A percentile compares a stretch with the other conserved stretches of the same genome.
Conservation (phyloP, 805 yeast species). For the Nakazawaea sp. region DNA sequence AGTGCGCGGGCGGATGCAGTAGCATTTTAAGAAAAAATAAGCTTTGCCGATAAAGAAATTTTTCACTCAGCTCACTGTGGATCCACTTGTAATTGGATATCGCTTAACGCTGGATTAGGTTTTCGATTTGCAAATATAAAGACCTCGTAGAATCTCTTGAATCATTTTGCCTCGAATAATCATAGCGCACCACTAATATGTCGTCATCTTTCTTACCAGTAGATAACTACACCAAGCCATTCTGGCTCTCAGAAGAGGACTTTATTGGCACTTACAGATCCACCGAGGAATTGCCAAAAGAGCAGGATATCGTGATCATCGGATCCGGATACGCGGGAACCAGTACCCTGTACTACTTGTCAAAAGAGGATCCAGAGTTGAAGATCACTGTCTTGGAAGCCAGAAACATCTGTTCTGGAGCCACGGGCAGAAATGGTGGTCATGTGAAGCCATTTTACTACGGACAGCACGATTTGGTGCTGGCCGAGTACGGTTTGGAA, state of each 20-base stretch:
- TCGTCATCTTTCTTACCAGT: slow-evolving; percentile 13
- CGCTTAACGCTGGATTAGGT: too few relatives aligned
- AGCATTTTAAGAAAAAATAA: too few relatives aligned
- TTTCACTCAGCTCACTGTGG: too few relatives aligned
- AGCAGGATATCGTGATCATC: slow-evolving; percentile 31
- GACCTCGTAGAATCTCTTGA: too few relatives aligned
- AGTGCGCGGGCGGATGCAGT: too few relatives aligned
- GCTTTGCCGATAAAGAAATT: too few relatives aligned
- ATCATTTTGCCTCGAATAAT: too few relatives aligned
- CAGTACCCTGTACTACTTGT: slow-evolving; percentile 28
- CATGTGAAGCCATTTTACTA: slow-evolving; percentile 32
- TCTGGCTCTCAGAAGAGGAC: slow-evolving; percentile 18
- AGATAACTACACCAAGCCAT: slow-evolving; percentile 15
- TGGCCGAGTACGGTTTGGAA: slow-evolving; percentile 13
- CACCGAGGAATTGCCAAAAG: slow-evolving; percentile 24
- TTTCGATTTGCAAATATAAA: too few relatives aligned
- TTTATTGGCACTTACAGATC: slow-evolving; percentile 16
- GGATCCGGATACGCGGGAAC: slow-evolving; percentile 43
- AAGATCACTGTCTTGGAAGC: slow-evolving; percentile 29
- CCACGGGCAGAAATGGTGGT: slow-evolving; percentile 39
- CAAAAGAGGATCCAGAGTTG: slow-evolving; percentile 18
- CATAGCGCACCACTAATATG: slow-evolving; percentile 6
- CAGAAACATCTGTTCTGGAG: slow-evolving; percentile 31
- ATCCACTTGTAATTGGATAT: too few relatives aligned
- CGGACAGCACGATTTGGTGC: slow-evolving; percentile 7